Evolutionary conservation across 257 asterid genomes (phyloP), one percentile per base, ranked within the genome.

Genomic region (Thymus mandschuricus): DNA sequence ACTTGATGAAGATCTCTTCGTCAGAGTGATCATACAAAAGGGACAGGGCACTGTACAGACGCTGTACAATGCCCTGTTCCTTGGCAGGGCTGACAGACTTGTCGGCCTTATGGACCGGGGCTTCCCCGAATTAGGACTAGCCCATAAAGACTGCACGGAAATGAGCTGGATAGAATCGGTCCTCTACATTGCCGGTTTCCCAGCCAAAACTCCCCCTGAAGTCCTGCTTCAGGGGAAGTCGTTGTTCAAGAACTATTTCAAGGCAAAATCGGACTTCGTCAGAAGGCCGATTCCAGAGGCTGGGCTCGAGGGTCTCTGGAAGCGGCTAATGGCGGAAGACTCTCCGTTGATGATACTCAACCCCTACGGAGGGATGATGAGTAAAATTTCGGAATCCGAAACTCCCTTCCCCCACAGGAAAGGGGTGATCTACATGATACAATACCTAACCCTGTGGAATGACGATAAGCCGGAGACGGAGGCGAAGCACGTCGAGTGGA

Each of bases 321-420:
- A 82, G 58, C 70, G 83, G 67, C 77, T 84, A 0, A 11, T 71
- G 75, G 87, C 79, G 48, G 95, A 79, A 56, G 88, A 84, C 8
- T 81, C 89, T 0, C 89, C 95, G 1, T 12, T 86, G 64, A 62
- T 78, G 80, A 84, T 88, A 29, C 78, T 43, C 33, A 88, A 84
- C 49, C 95, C 95, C 8, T 88, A 86, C 27, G 95, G 95, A 3
- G 95, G 95, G 51, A 88, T 79, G 89, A 86, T 88, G 95, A 65
- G 83, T 1, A 82, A 77, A 40, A 75, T 88, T 1, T 68, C 95
- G 0, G 95, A 88, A 76, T 80, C 88, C 5, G 89, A 81, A 63
- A 86, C 33, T 4, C 91, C 95, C 0, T 88, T 88, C 29, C 89
- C 89, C 8, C 91, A 88, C 46, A 81, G 95, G 52, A 79, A 82